Conservation (phyloP, 1,139 yeast genomes). For the Lodderomyces beijingensis region DNA sequence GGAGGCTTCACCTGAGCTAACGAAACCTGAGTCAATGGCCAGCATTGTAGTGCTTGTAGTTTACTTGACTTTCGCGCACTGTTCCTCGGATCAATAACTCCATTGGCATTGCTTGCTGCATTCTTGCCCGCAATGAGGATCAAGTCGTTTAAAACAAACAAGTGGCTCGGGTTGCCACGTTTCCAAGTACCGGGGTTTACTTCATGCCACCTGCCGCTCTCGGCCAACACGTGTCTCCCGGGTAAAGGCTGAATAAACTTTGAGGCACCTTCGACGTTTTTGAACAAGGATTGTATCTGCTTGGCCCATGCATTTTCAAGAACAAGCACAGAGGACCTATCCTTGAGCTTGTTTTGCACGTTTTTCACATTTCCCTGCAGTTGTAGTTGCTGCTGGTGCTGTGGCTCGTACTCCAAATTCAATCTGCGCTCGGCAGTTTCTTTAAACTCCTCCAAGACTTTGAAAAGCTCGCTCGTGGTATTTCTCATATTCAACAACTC, state of each 20-base stretch:
- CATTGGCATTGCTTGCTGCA: slow-evolving; percentile 24
- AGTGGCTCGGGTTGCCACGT: slow-evolving; percentile 69
- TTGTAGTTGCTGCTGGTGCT: slow-evolving; percentile 5
- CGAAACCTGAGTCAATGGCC: slow-evolving; percentile 65
- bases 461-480: slow-evolving; percentile 57
- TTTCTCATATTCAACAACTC: slow-evolving; percentile 61
- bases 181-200: slow-evolving; percentile 85
- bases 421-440: slow-evolving; percentile 64
- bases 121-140: slow-evolving; percentile 69
- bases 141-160: slow-evolving; percentile 75
- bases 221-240: slow-evolving; percentile 77
- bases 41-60: slow-evolving; percentile 73
- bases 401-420: slow-evolving; percentile 33
- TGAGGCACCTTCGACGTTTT: slow-evolving; percentile 88
- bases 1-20: slow-evolving; percentile 36
- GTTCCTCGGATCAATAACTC: background rate
- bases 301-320: slow-evolving; percentile 79
- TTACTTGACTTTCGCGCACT: slow-evolving; percentile 21
- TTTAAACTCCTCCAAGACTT: slow-evolving; percentile 60
- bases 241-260: slow-evolving; percentile 72
- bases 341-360: slow-evolving; percentile 26
- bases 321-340: slow-evolving; percentile 66
- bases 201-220: slow-evolving; percentile 85
- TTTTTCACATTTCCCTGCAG: slow-evolving; percentile 6
- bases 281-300: slow-evolving; percentile 67